A percentile compares a stretch with the other conserved stretches of the same genome.
phyloP scores from a whole-genome alignment of 345 rosid species.

The Microthlaspi erraticum region DNA sequence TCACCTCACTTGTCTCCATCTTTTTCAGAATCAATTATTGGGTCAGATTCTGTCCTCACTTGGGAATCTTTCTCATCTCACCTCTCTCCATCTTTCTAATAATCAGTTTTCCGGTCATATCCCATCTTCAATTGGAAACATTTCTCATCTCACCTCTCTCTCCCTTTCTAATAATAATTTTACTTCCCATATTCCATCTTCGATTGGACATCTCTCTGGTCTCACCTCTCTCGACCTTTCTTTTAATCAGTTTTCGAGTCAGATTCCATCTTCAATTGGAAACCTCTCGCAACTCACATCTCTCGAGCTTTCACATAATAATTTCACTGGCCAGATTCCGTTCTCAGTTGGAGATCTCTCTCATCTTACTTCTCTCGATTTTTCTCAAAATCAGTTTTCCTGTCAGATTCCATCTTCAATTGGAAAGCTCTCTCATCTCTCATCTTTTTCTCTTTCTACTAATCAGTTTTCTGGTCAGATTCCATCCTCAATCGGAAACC shows the following conservation, averaged over 20 bases:
- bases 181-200: not conserved
- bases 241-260: not conserved
- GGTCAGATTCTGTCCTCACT: not conserved
- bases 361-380: not conserved
- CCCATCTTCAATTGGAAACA: not conserved
- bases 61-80: not conserved
- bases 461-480: no score
- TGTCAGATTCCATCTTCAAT: no score
- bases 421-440: no score
- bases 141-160: not conserved
- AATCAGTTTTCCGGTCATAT: not conserved
- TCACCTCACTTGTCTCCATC: not conserved
- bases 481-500: no score
- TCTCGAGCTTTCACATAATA: not conserved
- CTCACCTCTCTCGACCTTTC: not conserved
- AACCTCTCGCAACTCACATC: not conserved
- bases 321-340: not conserved
- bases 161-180: not conserved
- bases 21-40: not conserved
- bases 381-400: not conserved
- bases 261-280: not conserved
- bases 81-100: not conserved
- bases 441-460: no score
- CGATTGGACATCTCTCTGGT: not conserved
- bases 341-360: not conserved